phyloP scores from a whole-genome alignment of 2,329 filamentous ascomycete genomes.

The Lomentospora prolificans region DNA sequence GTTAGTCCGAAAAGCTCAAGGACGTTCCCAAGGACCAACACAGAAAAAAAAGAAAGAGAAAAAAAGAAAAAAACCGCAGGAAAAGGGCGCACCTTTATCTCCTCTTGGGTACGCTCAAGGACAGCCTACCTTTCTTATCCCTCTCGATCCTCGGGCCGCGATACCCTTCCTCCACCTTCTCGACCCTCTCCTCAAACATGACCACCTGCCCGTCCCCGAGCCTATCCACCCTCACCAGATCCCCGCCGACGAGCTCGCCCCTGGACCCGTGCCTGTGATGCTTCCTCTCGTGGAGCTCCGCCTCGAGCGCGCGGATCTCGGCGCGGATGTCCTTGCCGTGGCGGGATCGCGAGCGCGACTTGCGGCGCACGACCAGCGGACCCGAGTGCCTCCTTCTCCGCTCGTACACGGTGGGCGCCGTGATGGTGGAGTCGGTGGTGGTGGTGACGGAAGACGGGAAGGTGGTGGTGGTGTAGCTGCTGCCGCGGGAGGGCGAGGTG shows the following conservation, averaged over 20 bases:
- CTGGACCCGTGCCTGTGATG: slow-evolving; percentile 24
- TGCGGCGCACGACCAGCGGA: slow-evolving; percentile 32
- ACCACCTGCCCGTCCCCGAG: slow-evolving; percentile 50
- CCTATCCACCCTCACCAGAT: slow-evolving; percentile 47
- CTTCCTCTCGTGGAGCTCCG: slow-evolving; percentile 34
- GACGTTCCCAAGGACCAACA: not conserved
- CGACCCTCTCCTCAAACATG: slow-evolving; percentile 50
- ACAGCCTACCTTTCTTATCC: slow-evolving; percentile 94
- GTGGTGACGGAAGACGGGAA: slow-evolving; percentile 16
- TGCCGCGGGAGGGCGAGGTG: slow-evolving; percentile 34
- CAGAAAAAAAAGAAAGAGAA: not conserved
- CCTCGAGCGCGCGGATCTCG: slow-evolving; percentile 64
- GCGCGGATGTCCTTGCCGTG: slow-evolving; percentile 56
- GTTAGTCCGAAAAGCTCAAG: not conserved
- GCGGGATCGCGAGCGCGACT: slow-evolving; percentile 31
- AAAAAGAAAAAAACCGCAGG: slow-evolving; percentile 12
- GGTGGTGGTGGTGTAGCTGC: slow-evolving; percentile 16
- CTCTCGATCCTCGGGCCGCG: slow-evolving; percentile 64
- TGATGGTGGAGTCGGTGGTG: slow-evolving; percentile 15
- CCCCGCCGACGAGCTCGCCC: slow-evolving; percentile 25
- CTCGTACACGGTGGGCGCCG: not conserved
- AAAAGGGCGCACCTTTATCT: slow-evolving; percentile 41
- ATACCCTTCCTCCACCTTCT: slow-evolving; percentile 42
- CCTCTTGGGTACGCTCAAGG: slow-evolving; percentile 68
- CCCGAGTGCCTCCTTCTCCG: slow-evolving; percentile 18